Conservation (phyloP, 2,329 filamentous ascomycete species). For the Catunica adiposa region DNA sequence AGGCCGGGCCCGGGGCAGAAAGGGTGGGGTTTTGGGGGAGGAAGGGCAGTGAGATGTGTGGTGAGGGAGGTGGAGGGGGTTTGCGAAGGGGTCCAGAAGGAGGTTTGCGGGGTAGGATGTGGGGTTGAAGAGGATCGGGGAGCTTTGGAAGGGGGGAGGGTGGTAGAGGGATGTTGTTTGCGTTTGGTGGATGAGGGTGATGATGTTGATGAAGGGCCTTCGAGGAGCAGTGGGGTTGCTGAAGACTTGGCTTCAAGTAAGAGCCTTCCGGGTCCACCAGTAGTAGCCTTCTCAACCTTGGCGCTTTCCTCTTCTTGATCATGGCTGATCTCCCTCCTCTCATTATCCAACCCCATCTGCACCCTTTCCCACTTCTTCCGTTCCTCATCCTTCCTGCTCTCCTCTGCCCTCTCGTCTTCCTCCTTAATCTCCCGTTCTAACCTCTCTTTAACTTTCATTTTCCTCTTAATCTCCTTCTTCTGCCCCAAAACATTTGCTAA, state of each 20-base stretch:
- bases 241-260: background rate
- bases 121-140: background rate
- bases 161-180: background rate
- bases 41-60: slow-evolving; percentile 15
- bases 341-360: slow-evolving; percentile 49
- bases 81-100: slow-evolving; percentile 83
- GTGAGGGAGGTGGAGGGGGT: slow-evolving; percentile 36
- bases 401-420: slow-evolving; percentile 51
- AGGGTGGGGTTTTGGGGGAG: slow-evolving; percentile 44
- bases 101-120: slow-evolving; percentile 38
- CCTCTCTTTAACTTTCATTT: slow-evolving; percentile 45
- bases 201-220: background rate
- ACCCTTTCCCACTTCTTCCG: slow-evolving; percentile 71
- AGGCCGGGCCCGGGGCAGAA: slow-evolving; percentile 54
- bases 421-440: slow-evolving; percentile 34
- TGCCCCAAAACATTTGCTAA: slow-evolving; percentile 81
- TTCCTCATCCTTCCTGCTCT: slow-evolving; percentile 43
- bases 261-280: background rate
- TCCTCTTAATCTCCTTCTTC: slow-evolving; percentile 74
- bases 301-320: background rate
- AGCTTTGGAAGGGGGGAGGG: background rate
- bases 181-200: background rate
- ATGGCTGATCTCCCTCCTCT: background rate
- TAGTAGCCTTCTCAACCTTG: background rate
- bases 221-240: background rate